A percentile compares a stretch with the other conserved stretches of the same genome.
Evolutionary conservation across 2,329 filamentous ascomycete genomes (phyloP).

Genomic region (Verticillium albo-atrum): DNA sequence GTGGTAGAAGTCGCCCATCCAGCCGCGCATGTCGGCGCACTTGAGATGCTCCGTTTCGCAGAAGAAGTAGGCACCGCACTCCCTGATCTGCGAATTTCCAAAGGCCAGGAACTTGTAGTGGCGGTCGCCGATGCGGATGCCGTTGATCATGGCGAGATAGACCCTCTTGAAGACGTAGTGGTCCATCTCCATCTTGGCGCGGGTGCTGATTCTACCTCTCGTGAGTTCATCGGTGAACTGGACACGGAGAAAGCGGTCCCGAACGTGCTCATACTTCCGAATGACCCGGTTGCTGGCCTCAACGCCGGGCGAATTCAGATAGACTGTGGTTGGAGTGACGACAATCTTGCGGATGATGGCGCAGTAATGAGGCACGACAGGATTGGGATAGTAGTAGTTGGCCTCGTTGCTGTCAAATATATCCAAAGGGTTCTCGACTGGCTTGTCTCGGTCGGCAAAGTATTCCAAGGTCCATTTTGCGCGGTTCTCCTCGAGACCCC

Average conservation of each 20-base stretch:
- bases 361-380: constrained; percentile 66
- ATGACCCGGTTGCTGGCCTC: constrained; percentile 88
- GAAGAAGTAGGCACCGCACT: constrained; percentile 92
- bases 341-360: constrained; percentile 69
- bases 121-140: constrained; percentile 77
- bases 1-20: constrained; percentile 82
- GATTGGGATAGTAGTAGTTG: constrained; percentile 38
- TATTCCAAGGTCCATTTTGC: constrained; percentile 71
- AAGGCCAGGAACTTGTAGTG: constrained; percentile 89
- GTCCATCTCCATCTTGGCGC: constrained; percentile 48
- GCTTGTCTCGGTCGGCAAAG: constrained; percentile 58
- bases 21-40: constrained; percentile 71
- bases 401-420: constrained; percentile 59
- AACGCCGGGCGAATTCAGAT: constrained; percentile 70
- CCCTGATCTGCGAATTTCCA: constrained; percentile 91
- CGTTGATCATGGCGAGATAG: constrained; percentile 65
- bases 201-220: constrained; percentile 55
- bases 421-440: constrained; percentile 64
- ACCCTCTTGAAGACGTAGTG: constrained; percentile 73
- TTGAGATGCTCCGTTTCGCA: constrained; percentile 62
- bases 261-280: constrained; percentile 61
- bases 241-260: constrained; percentile 81
- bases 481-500: constrained; percentile 33
- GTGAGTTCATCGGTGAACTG: constrained; percentile 81
- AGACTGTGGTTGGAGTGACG: constrained; percentile 80